A percentile compares a stretch with the other conserved stretches of the same genome.
phyloP scores from a whole-genome alignment of 1,284 basidiomycete genomes.

The Malassezia sympodialis region DNA sequence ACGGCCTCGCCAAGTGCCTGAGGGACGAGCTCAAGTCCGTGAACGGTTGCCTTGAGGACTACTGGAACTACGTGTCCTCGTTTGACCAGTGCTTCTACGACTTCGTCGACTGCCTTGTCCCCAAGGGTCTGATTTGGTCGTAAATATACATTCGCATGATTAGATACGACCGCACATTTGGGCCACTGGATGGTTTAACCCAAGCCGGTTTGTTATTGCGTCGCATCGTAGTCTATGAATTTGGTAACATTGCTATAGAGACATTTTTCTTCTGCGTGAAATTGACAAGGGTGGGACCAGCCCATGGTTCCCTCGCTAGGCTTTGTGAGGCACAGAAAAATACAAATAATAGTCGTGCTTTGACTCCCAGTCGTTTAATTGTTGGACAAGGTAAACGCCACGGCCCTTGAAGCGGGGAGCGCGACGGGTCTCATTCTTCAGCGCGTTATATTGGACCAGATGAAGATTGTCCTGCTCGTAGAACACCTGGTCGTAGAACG shows the following conservation, averaged over 20 bases:
- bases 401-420: not conserved
- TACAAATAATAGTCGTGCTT: not conserved
- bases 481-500: not conserved
- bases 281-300: not conserved
- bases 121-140: not conserved
- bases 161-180: not conserved
- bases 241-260: not conserved
- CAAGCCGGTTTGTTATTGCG: not conserved
- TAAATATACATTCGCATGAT: not conserved
- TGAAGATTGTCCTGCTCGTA: not conserved
- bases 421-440: not conserved
- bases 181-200: not conserved
- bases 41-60: not conserved
- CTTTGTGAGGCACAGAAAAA: not conserved
- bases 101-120: constrained; percentile 4
- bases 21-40: not conserved
- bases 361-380: not conserved
- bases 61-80: constrained; percentile 6
- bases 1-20: constrained; percentile 3
- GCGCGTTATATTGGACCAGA: not conserved
- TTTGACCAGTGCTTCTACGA: constrained; percentile 6
- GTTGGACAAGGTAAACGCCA: not conserved
- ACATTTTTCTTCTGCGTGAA: not conserved
- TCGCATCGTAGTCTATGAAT: not conserved
- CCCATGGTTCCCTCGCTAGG: not conserved